A percentile compares a stretch with the other conserved stretches of the same genome.
These are phyloP conservation scores for Aspergillus ellipticus DNA, from an alignment of 495 filamentous ascomycete species.

Conservation along the genomic window DNA sequence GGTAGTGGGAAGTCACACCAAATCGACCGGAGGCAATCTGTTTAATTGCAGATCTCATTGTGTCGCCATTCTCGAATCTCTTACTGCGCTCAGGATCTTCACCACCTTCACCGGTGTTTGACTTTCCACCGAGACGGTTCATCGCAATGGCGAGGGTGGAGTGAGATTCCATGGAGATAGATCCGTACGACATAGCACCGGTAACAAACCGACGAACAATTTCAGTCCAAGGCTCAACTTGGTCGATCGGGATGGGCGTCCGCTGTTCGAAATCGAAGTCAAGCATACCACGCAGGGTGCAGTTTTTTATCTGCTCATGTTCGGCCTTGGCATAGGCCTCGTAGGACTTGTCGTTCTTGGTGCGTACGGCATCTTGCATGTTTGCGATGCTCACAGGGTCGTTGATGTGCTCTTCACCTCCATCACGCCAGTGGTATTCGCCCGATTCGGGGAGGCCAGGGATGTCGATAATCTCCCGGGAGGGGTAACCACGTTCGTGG, in stretches of 20 bases:
- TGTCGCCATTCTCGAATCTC: conserved; percentile 86
- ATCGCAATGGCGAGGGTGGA: conserved; percentile 96
- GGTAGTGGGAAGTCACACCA: conserved; percentile 95
- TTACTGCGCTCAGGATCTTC: conserved; percentile 93
- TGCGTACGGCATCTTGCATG: conserved; percentile 95
- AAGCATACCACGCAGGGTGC: conserved; percentile 92
- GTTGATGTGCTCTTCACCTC: conserved; percentile 97
- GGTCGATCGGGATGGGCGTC: conserved; percentile 87
- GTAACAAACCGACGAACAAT: conserved; percentile 97
- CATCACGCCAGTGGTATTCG: conserved; percentile 99
- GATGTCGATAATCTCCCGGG: conserved; percentile 71
- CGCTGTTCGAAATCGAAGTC: conserved; percentile 96
- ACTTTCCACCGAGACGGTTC: conserved; percentile 97
- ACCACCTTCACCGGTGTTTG: conserved; percentile 98
- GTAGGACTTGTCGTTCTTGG: conserved; percentile 99
- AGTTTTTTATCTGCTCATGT: conserved; percentile 97
- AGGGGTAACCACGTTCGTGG: conserved; percentile 93
- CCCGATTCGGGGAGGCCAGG: conserved; percentile 89
- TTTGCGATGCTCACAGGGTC: conserved; percentile 95
- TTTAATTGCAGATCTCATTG: conserved; percentile 98
- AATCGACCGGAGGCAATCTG: conserved; percentile 97
- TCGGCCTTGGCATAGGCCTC: conserved; percentile 93
- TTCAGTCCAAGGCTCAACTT: conserved; percentile 98
- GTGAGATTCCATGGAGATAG: conserved; percentile 99
- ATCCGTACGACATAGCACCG: conserved; percentile 99